Evolutionary conservation across 1,284 basidiomycete genomes (phyloP), one percentile per base, ranked within the genome.

Genomic region (Sporisorium scitamineum): DNA sequence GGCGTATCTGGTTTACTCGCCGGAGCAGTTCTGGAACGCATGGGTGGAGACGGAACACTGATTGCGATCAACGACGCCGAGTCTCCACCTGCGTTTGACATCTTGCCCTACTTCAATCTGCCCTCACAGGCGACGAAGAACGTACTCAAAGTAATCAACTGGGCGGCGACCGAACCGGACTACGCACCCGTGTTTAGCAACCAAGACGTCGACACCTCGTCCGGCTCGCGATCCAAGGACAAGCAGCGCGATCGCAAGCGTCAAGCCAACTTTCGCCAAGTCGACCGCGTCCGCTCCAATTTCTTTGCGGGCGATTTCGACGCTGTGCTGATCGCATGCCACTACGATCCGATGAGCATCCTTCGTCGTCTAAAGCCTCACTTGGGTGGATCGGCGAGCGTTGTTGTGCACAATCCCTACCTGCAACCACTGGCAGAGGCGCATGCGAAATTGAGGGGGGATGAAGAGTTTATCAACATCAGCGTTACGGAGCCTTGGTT

Each of bases 11-110:
- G 85, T 0, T 94, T 97, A 2, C 84, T 99, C n/a, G 86, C 97
- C 2, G 93, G 95, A 0, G 91, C 93, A 0, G 92, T 92, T 3
- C 85, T 98, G 18, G 94, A 96, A 73, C 22, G 72, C 24, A 44
- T 77, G 26, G 92, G 92, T 37, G 87, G 93, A 37, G 87, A 91
- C 79, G 95, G 95, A 5, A 89, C 90, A 56, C 87, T 99, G 22
- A 88, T 97, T 63, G 90, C 93, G 3, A 91, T 99, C 80, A 94
- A 92, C 80, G 94, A 97, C 76, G 90, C 92, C 34, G 96, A 98
- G 82, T 94, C 93, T 3, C 95, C 96, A 7, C 96, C 97, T 11
- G 92, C 94, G 39, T 94, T 95, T 85, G 94, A 94, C 41, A 89
- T 95, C 22, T 86, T 96, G 83, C 88, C 89, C 2, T 97, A 97